Percentiles rank a stretch among this genome's conserved stretches.
Conservation (phyloP, 2,329 filamentous ascomycete species). For the Ceratocystis cubensis region DNA sequence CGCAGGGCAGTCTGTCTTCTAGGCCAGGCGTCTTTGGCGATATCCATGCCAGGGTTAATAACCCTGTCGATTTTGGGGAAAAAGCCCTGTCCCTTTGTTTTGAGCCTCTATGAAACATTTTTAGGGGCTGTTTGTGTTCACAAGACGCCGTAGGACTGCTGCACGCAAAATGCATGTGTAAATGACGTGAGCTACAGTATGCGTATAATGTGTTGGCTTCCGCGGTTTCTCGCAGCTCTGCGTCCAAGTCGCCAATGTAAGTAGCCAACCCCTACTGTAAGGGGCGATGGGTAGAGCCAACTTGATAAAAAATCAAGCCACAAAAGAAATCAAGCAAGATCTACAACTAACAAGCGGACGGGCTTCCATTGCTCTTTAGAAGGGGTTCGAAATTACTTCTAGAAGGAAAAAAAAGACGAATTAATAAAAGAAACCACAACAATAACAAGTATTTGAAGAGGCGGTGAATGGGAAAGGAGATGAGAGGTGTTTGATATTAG, state of each 20-base stretch:
- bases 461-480: conserved; percentile 12
- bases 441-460: neutral
- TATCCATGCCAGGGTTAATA: too few relatives aligned
- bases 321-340: neutral
- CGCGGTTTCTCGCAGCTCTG: too few relatives aligned
- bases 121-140: too few relatives aligned
- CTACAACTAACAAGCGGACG: neutral
- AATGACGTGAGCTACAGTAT: too few relatives aligned
- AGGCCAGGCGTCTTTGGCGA: neutral
- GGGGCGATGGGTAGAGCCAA: neutral
- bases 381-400: conserved; percentile 3
- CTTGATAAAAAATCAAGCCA: neutral
- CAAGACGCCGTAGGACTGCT: too few relatives aligned
- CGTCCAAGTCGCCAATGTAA: neutral
- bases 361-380: neutral
- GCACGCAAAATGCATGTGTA: too few relatives aligned
- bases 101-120: too few relatives aligned
- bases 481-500: conserved; percentile 1
- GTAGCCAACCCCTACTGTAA: neutral
- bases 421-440: neutral
- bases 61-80: too few relatives aligned
- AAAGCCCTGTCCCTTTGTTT: too few relatives aligned
- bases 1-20: neutral
- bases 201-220: too few relatives aligned
- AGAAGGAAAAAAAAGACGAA: neutral